Evolutionary conservation across 331 rosid genomes (phyloP).

Genomic region (Arachis monticola): DNA sequence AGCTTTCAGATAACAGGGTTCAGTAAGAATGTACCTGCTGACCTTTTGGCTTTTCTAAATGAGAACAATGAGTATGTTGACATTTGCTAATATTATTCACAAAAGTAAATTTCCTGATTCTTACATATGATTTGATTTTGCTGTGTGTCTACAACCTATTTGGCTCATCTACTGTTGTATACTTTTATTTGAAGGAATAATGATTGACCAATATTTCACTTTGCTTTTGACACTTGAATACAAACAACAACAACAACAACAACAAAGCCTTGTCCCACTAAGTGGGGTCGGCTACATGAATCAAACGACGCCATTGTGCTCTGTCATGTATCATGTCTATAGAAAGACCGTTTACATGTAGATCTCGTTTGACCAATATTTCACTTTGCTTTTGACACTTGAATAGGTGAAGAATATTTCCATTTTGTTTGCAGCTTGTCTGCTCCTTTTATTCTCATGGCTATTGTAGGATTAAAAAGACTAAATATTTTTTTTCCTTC

Average conservation of each 20-base stretch:
- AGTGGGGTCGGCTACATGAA: no score
- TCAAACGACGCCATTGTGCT: no score
- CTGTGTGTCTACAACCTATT: not conserved
- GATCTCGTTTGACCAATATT: no score
- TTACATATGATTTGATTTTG: not conserved
- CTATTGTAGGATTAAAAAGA: slow-evolving; percentile 3
- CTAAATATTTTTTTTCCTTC: not conserved
- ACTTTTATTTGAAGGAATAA: slow-evolving; percentile 23
- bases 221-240: no score
- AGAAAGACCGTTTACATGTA: no score
- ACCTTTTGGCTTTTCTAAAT: not conserved
- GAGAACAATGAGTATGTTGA: slow-evolving; percentile 15
- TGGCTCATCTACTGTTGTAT: not conserved
- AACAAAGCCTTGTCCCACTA: no score
- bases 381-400: slow-evolving; percentile 16
- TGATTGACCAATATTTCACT: slow-evolving; percentile 9
- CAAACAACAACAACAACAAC: no score
- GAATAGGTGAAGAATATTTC: not conserved
- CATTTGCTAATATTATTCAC: not conserved
- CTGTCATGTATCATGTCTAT: no score
- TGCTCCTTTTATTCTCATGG: no score
- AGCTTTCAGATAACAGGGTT: slow-evolving; percentile 14
- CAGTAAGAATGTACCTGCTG: slow-evolving; percentile 2
- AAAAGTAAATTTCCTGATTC: not conserved
- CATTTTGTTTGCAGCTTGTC: slow-evolving; percentile 12